phyloP scores from a whole-genome alignment of 1,284 basidiomycete genomes.

The Austroboletus olivaceoglutinosus region DNA sequence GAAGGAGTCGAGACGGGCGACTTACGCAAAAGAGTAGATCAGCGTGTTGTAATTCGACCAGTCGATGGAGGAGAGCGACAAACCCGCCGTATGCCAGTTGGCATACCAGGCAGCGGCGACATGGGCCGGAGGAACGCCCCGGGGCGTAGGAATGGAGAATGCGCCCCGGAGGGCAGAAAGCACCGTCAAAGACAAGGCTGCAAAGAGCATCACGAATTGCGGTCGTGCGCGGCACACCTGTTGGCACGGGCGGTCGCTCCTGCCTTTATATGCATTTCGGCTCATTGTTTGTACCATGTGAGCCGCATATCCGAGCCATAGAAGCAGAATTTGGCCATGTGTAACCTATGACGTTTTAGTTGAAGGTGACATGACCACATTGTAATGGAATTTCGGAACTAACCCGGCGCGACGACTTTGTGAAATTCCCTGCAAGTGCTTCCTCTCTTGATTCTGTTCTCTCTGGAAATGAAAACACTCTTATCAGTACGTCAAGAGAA shows the following conservation, averaged over 20 bases:
- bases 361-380: no score
- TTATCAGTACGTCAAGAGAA: no score
- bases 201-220: background rate
- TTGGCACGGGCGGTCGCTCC: no score
- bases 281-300: background rate
- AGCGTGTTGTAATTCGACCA: slow-evolving; percentile 51
- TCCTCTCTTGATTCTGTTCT: no score
- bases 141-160: no score
- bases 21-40: slow-evolving; percentile 40
- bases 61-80: slow-evolving; percentile 37
- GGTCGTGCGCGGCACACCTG: background rate
- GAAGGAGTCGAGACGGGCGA: background rate
- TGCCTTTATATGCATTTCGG: background rate
- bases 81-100: slow-evolving; percentile 43
- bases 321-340: no score
- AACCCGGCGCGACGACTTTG: no score
- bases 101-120: slow-evolving; percentile 31
- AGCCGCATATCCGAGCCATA: background rate
- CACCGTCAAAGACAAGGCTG: background rate
- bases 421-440: no score
- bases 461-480: no score
- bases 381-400: no score
- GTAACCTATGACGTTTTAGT: no score
- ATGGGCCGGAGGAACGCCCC: no score
- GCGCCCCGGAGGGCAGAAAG: background rate